Evolutionary conservation across 2,329 filamentous ascomycete species (phyloP).

Genomic region (Cladobotryum mycophilum): DNA sequence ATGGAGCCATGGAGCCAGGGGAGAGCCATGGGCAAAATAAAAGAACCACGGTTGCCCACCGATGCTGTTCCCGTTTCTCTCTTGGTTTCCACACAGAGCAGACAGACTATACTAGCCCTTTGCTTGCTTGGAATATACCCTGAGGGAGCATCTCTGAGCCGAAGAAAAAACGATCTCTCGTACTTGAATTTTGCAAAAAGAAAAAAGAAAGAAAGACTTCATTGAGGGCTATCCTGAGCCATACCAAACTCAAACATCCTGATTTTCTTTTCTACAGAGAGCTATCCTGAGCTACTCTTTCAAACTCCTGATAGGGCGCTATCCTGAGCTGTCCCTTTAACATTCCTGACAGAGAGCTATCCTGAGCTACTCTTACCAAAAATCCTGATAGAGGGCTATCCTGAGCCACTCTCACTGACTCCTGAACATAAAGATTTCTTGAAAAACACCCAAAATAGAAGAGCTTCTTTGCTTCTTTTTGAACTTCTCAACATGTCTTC

Average conservation of each 20-base stretch:
- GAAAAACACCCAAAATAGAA: slow-evolving; percentile 10
- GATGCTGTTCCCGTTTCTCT: too few relatives aligned
- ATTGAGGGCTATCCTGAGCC: slow-evolving; percentile 16
- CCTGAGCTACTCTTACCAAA: slow-evolving; percentile 15
- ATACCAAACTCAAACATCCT: slow-evolving; percentile 12
- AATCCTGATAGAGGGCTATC: slow-evolving; percentile 9
- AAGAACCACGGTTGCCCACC: too few relatives aligned
- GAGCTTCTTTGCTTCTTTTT: slow-evolving; percentile 2
- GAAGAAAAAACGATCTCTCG: background rate
- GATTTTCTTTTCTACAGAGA: slow-evolving; percentile 8
- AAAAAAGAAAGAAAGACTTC: background rate
- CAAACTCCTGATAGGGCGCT: slow-evolving; percentile 1
- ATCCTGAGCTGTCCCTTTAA: slow-evolving; percentile 3
- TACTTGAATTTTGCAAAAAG: background rate
- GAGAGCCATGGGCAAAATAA: too few relatives aligned
- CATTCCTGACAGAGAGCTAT: slow-evolving; percentile 16
- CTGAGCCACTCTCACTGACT: slow-evolving; percentile 12
- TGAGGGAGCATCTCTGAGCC: background rate
- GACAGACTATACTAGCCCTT: too few relatives aligned
- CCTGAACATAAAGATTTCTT: slow-evolving; percentile 10
- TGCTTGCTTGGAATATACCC: too few relatives aligned
- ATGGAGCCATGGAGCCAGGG: too few relatives aligned
- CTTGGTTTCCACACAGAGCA: too few relatives aligned
- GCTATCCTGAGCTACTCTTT: slow-evolving; percentile 15
- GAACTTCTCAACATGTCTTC: slow-evolving; percentile 12